These are phyloP conservation scores for Corynascus novoguineensis DNA, from an alignment of 495 filamentous ascomycete species.

Conservation along the genomic window DNA sequence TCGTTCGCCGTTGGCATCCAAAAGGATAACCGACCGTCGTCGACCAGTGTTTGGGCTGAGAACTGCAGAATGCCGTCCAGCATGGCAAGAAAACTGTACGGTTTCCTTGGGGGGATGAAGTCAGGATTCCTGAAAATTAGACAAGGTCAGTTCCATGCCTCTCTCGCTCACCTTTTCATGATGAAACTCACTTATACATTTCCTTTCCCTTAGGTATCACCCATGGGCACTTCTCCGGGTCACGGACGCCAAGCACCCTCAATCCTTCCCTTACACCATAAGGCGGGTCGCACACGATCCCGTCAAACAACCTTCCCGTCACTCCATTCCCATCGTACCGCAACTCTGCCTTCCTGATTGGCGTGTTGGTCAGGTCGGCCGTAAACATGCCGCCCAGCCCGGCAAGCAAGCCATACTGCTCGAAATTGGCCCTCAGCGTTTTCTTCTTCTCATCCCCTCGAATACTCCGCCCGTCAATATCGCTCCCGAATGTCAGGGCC, in stretches of 20 bases:
- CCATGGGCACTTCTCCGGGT: constrained; percentile 54
- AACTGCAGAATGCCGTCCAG: constrained; percentile 85
- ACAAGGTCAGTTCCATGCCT: background rate
- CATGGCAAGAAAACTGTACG: constrained; percentile 87
- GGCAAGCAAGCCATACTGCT: constrained; percentile 67
- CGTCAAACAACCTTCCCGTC: constrained; percentile 63
- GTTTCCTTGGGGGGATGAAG: constrained; percentile 85
- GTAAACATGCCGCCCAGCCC: constrained; percentile 71
- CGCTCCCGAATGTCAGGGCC: constrained; percentile 69
- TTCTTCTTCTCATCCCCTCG: constrained; percentile 54
- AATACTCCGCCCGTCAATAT: constrained; percentile 88
- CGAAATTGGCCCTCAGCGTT: constrained; percentile 68
- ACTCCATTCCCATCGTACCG: constrained; percentile 18
- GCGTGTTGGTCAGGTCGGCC: constrained; percentile 84
- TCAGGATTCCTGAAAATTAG: constrained; percentile 50
- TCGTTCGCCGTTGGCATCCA: constrained; percentile 98
- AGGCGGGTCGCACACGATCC: constrained; percentile 92
- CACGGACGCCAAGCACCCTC: constrained; percentile 72
- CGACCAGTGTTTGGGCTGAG: constrained; percentile 70
- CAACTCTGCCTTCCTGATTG: constrained; percentile 48
- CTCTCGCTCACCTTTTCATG: background rate
- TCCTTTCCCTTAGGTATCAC: constrained; percentile 64
- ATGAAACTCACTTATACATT: constrained; percentile 58
- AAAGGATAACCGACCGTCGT: constrained; percentile 74
- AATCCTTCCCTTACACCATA: constrained; percentile 96